Conservation (phyloP, 345 rosid genomes). For the Abelmoschus esculentus region DNA sequence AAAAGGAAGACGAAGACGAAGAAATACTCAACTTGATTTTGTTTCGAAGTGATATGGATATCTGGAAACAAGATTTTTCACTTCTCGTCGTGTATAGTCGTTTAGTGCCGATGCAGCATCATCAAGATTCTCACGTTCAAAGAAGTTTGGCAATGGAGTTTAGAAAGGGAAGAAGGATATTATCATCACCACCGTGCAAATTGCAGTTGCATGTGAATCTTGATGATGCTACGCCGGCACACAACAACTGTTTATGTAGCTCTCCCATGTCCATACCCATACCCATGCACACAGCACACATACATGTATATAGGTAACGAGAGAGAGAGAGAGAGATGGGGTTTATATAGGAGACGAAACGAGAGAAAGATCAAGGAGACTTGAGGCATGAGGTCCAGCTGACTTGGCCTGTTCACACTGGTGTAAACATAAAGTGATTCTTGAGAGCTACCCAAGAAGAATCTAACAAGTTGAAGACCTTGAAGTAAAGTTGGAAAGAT, state of each 20-base stretch:
- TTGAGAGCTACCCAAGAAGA: too few species aligned
- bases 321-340: background rate
- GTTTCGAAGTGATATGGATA: too few species aligned
- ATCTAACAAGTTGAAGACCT: too few species aligned
- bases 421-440: slow-evolving; percentile 7
- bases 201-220: slow-evolving; percentile 94
- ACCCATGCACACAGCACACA: background rate
- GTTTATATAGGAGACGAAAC: background rate
- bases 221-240: slow-evolving; percentile 85
- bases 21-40: too few species aligned
- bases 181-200: slow-evolving; percentile 19
- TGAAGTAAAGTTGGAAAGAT: too few species aligned
- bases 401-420: slow-evolving; percentile 26
- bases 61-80: background rate
- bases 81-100: slow-evolving; percentile 28
- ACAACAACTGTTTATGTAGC: slow-evolving; percentile 39
- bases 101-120: slow-evolving; percentile 97
- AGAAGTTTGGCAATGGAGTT: slow-evolving; percentile 10
- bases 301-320: background rate
- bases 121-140: slow-evolving; percentile 92
- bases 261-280: slow-evolving; percentile 11
- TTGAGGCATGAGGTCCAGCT: slow-evolving; percentile 3
- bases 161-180: background rate
- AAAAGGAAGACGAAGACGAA: too few species aligned
- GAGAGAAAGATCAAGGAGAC: background rate